Conservation (phyloP, 164 flowering plant genomes). For the Vitis cinerea region DNA sequence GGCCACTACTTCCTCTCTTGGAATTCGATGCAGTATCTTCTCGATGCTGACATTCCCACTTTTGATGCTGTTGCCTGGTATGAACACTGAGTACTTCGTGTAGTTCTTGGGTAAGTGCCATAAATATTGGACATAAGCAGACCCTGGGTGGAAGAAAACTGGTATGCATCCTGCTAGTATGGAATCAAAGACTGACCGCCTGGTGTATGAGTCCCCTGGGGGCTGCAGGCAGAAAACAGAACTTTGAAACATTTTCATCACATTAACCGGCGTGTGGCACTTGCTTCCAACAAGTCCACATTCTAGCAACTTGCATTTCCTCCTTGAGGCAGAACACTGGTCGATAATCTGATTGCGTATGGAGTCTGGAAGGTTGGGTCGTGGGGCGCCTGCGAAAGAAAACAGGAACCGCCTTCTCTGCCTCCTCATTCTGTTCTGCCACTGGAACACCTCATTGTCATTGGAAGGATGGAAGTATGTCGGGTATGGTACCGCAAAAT, state of each 20-base stretch:
- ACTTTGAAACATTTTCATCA: constrained; percentile 59
- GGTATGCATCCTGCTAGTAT: constrained; percentile 81
- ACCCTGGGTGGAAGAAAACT: constrained; percentile 74
- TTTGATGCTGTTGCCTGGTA: constrained; percentile 41
- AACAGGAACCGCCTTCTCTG: constrained; percentile 36
- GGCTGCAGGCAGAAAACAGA: constrained; percentile 76
- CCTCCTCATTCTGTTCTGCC: constrained; percentile 62
- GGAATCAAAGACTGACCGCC: constrained; percentile 67
- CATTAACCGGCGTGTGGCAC: constrained; percentile 41
- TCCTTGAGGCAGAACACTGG: constrained; percentile 44
- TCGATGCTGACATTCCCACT: constrained; percentile 42
- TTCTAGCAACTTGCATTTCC: constrained; percentile 45
- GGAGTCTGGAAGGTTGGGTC: constrained; percentile 39
- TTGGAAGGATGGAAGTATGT: constrained; percentile 74
- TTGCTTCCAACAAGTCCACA: constrained; percentile 34
- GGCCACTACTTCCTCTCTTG: constrained; percentile 25
- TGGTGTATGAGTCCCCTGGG: constrained; percentile 66
- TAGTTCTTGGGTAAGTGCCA: constrained; percentile 69
- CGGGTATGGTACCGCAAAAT: constrained; percentile 70
- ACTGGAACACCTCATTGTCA: constrained; percentile 43
- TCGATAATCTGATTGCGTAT: constrained; percentile 52
- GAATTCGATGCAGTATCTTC: constrained; percentile 28
- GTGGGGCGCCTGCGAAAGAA: constrained; percentile 62
- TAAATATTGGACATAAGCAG: constrained; percentile 67
- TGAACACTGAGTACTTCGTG: constrained; percentile 57